phyloP scores from a whole-genome alignment of 805 yeast species.

The Vanderwaltozyma tropicalis region DNA sequence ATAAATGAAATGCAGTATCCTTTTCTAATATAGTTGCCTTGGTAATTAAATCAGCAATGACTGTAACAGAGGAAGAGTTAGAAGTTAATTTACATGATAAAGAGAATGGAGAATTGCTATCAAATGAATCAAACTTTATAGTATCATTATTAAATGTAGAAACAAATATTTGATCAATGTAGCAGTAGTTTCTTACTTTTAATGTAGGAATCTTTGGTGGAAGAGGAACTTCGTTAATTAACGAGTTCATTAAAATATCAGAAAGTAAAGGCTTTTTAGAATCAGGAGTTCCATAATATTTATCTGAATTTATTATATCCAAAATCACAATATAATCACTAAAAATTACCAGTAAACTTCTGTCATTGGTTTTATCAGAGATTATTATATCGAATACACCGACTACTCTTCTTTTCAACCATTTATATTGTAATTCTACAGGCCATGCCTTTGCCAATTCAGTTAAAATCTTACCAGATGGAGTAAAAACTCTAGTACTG shows the following conservation, averaged over 20 bases:
- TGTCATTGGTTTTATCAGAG: constrained; percentile 19
- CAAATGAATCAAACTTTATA: constrained; percentile 22
- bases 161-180: constrained; percentile 45
- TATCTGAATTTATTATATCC: constrained; percentile 37
- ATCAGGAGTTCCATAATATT: constrained; percentile 11
- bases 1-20: constrained; percentile 77
- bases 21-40: constrained; percentile 73
- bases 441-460: constrained; percentile 89
- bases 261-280: constrained; percentile 45
- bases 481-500: constrained; percentile 68
- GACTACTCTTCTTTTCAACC: constrained; percentile 79
- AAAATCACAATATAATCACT: constrained; percentile 69
- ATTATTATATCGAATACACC: constrained; percentile 50
- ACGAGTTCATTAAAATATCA: constrained; percentile 80
- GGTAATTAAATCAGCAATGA: constrained; percentile 36
- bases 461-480: constrained; percentile 79
- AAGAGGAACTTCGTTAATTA: constrained; percentile 76
- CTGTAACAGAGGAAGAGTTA: constrained; percentile 42
- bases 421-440: constrained; percentile 70
- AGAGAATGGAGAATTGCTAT: constrained; percentile 13
- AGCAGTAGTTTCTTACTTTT: constrained; percentile 58
- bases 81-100: constrained; percentile 20
- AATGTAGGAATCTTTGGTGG: constrained; percentile 53
- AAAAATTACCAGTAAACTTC: constrained; percentile 62
- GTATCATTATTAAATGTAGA: constrained; percentile 30